Evolutionary conservation across 2,329 filamentous ascomycete genomes (phyloP).

Genomic region (Aspergillus luchuensis): DNA sequence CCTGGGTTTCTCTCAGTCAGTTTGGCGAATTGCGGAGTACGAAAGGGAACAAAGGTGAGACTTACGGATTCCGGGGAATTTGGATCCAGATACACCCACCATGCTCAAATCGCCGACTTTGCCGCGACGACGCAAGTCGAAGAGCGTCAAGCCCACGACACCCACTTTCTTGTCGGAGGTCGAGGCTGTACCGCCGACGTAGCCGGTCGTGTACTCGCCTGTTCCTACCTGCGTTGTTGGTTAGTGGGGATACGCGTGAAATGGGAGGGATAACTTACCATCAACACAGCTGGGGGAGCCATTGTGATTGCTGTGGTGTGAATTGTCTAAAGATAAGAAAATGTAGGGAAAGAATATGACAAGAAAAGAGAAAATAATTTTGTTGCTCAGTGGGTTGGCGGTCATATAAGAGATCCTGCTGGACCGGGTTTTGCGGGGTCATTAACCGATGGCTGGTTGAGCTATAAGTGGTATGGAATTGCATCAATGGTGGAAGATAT

Average conservation of each 20-base stretch:
- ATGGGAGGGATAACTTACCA: constrained; percentile 52
- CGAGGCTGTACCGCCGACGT: constrained; percentile 79
- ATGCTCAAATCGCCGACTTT: constrained; percentile 86
- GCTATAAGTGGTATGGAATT: neutral
- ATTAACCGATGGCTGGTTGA: neutral
- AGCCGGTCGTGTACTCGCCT: constrained; percentile 95
- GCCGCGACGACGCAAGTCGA: constrained; percentile 82
- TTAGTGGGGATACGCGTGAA: constrained; percentile 12
- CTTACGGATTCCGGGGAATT: constrained; percentile 88
- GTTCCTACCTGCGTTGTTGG: constrained; percentile 69
- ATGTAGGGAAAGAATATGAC: neutral
- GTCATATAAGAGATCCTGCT: neutral
- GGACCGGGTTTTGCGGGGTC: neutral
- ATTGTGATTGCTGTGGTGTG: constrained; percentile 5
- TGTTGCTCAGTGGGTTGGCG: neutral
- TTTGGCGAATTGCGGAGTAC: constrained; percentile 6
- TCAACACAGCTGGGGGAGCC: constrained; percentile 61
- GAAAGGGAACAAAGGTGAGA: constrained; percentile 17
- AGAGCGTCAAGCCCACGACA: constrained; percentile 85
- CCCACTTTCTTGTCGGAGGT: constrained; percentile 95
- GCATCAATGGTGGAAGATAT: constrained; percentile 2
- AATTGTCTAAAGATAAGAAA: neutral
- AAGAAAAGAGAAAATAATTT: neutral
- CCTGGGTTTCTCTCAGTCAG: constrained; percentile 50
- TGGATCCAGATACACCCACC: constrained; percentile 85